These are phyloP conservation scores for Mycena polygramma DNA, from an alignment of 768 basidiomycete genomes.

Conservation along the genomic window DNA sequence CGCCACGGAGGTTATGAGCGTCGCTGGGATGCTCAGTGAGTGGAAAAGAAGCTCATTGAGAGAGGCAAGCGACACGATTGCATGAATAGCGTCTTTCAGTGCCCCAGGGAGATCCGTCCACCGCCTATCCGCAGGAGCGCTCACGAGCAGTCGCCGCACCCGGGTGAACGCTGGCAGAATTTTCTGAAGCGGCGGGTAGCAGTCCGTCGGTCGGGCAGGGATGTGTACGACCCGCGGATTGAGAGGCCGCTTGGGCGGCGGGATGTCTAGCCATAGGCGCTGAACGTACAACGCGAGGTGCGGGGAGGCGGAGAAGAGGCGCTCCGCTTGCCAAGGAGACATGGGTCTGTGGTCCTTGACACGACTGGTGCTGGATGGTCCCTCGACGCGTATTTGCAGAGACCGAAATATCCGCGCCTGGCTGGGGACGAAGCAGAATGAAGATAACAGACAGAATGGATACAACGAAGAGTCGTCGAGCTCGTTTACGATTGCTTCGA, in stretches of 20 bases:
- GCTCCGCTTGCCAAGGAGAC: conserved; percentile 10
- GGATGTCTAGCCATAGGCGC: conserved; percentile 7
- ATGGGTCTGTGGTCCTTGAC: neutral
- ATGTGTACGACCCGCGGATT: too few species aligned
- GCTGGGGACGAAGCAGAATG: neutral
- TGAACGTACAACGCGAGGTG: conserved; percentile 4
- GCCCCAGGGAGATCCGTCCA: neutral
- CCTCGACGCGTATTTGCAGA: neutral
- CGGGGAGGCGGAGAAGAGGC: conserved; percentile 1
- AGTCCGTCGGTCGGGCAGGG: neutral
- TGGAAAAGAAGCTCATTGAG: neutral
- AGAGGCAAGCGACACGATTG: neutral
- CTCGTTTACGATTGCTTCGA: neutral
- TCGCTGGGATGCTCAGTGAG: neutral
- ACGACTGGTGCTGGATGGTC: neutral
- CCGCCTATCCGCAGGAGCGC: neutral
- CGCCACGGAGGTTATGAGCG: neutral
- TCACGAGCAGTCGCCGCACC: neutral
- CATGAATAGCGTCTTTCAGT: neutral
- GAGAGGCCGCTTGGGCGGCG: neutral
- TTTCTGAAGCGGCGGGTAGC: neutral
- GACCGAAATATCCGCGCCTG: conserved; percentile 8
- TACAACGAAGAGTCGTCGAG: neutral
- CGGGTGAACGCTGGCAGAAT: neutral
- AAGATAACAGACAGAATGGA: neutral